Evolutionary conservation across 2,329 filamentous ascomycete species (phyloP), one percentile per base, ranked within the genome.

Genomic region (Nannizzia gypsea): DNA sequence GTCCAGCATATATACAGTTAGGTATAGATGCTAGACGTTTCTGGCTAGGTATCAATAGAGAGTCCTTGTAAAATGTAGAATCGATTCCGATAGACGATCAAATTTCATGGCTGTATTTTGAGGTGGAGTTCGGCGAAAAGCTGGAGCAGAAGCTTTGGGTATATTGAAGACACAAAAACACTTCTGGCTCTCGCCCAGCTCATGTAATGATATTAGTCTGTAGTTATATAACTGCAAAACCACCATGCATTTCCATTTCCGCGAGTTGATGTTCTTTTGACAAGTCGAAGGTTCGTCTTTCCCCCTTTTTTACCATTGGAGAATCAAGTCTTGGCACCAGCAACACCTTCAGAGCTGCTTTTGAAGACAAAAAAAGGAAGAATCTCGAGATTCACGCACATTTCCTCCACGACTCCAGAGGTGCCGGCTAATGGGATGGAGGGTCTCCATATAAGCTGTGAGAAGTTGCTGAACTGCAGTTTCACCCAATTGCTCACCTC

Each of bases 381-480:
- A 52, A 52, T 26, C 46, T 26, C n/a, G 15, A 34, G 5, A 6
- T 31, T 24, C 26, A 3, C n/a, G 3, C 28, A 17, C n/a, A 31
- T 54, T 26, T 9, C 26, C 13, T 2, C 28, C 28, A 34, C 13
- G 11, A n/a, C 26, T n/a, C 50, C 28, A 31, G 8, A 2, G 17
- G 26, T 13, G 26, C 26, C 15, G 13, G 13, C 15, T 9, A 54
- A 54, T 24, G n/a, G 50, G 34, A 64, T 64, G 63, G 60, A 62
- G 13, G 20, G 17, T 20, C 20, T 64, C 15, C 56, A 48, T 28
- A 26, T 46, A 2, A 9, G 62, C 36, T 46, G 59, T 42, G 54
- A 28, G 20, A 58, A 52, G 36, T 55, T n/a, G 31, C 17, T 59
- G 48, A 42, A 40, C 13, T 46, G 28, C 46, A 59, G 17, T 9